phyloP scores from a whole-genome alignment of 192 early-diverging fungal genomes.

The Jimgerdemannia flammicorona region DNA sequence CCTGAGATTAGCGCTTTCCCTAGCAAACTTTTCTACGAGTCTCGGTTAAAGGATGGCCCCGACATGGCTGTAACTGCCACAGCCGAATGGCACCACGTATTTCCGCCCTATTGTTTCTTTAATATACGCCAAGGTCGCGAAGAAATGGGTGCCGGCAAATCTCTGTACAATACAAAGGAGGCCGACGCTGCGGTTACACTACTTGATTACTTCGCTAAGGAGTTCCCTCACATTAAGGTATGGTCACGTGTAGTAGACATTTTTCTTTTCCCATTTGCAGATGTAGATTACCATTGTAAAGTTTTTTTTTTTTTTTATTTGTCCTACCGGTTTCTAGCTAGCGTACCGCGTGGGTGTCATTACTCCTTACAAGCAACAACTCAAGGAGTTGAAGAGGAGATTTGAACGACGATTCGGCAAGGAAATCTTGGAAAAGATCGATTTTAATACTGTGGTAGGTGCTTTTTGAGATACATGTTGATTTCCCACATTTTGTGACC shows the following conservation, averaged over 20 bases:
- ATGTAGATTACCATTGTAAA: no score
- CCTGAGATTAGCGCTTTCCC: conserved; percentile 85
- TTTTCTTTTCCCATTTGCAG: no score
- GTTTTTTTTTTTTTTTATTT: neutral
- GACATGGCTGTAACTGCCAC: conserved; percentile 55
- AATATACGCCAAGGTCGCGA: conserved; percentile 68
- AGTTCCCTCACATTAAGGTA: conserved; percentile 53
- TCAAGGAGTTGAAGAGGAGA: conserved; percentile 60
- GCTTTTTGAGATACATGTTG: neutral
- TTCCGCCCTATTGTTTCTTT: conserved; percentile 77
- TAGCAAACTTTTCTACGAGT: conserved; percentile 75
- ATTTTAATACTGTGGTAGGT: conserved; percentile 83
- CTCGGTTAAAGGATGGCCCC: conserved; percentile 69
- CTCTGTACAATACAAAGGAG: conserved; percentile 79
- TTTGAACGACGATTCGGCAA: conserved; percentile 67
- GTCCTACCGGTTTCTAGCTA: conserved; percentile 38
- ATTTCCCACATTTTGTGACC: neutral
- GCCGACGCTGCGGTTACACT: conserved; percentile 68
- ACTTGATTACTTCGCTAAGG: conserved; percentile 57
- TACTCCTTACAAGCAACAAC: conserved; percentile 90
- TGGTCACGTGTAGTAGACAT: neutral
- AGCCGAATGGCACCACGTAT: conserved; percentile 73
- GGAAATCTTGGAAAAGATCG: conserved; percentile 63
- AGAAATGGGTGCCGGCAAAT: conserved; percentile 55
- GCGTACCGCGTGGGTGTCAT: conserved; percentile 78